phyloP scores from a whole-genome alignment of 306 rosid genomes.

The Castanopsis chinensis region DNA sequence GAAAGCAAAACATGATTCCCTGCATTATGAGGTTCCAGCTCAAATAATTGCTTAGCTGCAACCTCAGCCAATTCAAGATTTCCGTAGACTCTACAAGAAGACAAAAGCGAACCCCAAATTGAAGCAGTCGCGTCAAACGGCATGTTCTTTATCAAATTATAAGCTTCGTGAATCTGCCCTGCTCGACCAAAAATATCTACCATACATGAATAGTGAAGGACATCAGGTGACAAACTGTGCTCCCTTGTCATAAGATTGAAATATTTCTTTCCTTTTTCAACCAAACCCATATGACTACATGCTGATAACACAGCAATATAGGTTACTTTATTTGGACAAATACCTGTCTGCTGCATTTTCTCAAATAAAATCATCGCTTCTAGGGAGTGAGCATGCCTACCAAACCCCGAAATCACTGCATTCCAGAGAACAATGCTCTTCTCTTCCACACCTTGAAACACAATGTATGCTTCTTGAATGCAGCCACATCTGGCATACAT shows the following conservation, averaged over 20 bases:
- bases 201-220: constrained; percentile 72
- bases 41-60: constrained; percentile 70
- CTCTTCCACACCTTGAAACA: constrained; percentile 50
- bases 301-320: constrained; percentile 62
- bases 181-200: constrained; percentile 79
- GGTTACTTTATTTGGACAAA: constrained; percentile 67
- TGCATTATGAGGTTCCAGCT: constrained; percentile 77
- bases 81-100: constrained; percentile 67
- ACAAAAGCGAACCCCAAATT: constrained; percentile 88
- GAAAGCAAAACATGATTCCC: constrained; percentile 83
- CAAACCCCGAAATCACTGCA: constrained; percentile 76
- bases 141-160: constrained; percentile 53
- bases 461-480: constrained; percentile 60
- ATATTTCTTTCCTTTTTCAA: constrained; percentile 61
- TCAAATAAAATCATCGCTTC: constrained; percentile 78
- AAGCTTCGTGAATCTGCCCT: constrained; percentile 58
- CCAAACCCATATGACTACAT: constrained; percentile 81
- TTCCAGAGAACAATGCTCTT: constrained; percentile 72
- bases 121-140: constrained; percentile 66
- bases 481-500: constrained; percentile 92
- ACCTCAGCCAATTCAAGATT: constrained; percentile 70
- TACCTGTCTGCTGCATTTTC: constrained; percentile 79
- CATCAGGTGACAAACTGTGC: constrained; percentile 62
- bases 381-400: constrained; percentile 58
- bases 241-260: constrained; percentile 59